A percentile compares a stretch with the other conserved stretches of the same genome.
phyloP scores from a whole-genome alignment of 1,139 yeast genomes.

The Sugiyamaella pinicola region DNA sequence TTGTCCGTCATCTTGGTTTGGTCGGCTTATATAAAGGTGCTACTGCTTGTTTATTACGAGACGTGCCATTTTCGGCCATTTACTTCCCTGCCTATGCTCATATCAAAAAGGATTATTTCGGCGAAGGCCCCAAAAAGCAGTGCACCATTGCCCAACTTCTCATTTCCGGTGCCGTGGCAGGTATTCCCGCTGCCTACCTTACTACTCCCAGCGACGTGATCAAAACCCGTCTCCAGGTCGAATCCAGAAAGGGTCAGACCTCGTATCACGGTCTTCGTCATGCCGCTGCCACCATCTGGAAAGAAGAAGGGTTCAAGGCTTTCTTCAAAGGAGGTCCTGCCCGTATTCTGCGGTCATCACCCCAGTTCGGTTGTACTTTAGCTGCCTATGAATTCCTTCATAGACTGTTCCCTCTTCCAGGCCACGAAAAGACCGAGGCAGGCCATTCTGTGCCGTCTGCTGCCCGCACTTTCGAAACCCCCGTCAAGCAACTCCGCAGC shows the following conservation, averaged over 20 bases:
- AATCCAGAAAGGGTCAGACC: conserved; percentile 74
- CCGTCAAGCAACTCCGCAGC: conserved; percentile 46
- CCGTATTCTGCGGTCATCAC: conserved; percentile 90
- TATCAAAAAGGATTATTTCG: conserved; percentile 76
- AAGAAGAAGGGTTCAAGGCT: conserved; percentile 78
- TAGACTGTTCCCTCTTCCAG: conserved; percentile 56
- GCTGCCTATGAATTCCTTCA: conserved; percentile 93
- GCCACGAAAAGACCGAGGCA: conserved; percentile 45
- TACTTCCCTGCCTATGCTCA: conserved; percentile 98
- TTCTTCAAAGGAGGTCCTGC: conserved; percentile 98
- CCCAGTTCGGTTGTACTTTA: conserved; percentile 95
- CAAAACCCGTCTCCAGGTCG: conserved; percentile 92
- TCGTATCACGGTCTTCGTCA: conserved; percentile 75
- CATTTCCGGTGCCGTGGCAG: conserved; percentile 90
- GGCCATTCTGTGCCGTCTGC: conserved; percentile 48
- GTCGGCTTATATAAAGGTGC: conserved; percentile 91
- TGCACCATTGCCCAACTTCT: conserved; percentile 83
- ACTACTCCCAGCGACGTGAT: conserved; percentile 97
- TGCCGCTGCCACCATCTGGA: conserved; percentile 71
- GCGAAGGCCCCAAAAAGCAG: conserved; percentile 71
- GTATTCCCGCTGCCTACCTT: conserved; percentile 95
- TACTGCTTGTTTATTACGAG: conserved; percentile 86
- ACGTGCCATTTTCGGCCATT: conserved; percentile 95
- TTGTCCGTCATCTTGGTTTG: conserved; percentile 77
- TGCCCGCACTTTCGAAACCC: conserved; percentile 35